Conservation (phyloP, 2,329 filamentous ascomycete genomes). For the Fusarium miscanthi region DNA sequence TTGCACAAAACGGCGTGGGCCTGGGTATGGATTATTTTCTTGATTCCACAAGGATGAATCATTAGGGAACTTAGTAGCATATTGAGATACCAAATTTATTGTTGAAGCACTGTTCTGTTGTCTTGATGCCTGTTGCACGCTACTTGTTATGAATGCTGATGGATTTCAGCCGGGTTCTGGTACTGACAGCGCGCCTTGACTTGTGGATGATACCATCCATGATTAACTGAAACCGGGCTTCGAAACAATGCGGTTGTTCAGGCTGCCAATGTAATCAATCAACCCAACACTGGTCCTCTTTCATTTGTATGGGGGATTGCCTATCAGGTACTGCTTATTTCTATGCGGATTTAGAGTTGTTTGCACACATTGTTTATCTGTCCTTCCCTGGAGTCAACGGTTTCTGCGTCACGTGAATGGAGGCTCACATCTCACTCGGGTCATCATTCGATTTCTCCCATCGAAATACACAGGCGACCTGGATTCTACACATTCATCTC, state of each 20-base stretch:
- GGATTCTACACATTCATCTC: not conserved
- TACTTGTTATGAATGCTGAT: too few species aligned
- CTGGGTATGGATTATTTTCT: conserved; percentile 2
- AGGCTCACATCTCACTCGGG: not conserved
- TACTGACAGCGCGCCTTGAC: not conserved
- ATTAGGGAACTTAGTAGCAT: not conserved
- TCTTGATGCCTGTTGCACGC: not conserved
- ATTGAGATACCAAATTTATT: conserved; percentile 29
- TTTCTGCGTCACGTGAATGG: conserved; percentile 11
- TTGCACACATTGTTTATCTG: not conserved
- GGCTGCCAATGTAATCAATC: not conserved
- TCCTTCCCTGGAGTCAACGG: not conserved
- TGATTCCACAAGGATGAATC: not conserved
- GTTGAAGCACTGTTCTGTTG: not conserved
- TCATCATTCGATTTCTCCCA: not conserved
- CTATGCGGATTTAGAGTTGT: not conserved
- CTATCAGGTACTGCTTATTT: not conserved
- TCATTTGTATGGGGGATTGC: not conserved
- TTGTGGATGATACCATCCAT: not conserved
- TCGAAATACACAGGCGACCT: not conserved
- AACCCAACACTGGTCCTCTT: not conserved
- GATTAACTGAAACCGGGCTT: not conserved
- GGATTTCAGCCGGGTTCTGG: not conserved
- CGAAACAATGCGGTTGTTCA: not conserved
- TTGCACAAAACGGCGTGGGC: conserved; percentile 4